phyloP scores from a whole-genome alignment of 108 stramenopile species.

The Cyclostephanos invisitatus region DNA sequence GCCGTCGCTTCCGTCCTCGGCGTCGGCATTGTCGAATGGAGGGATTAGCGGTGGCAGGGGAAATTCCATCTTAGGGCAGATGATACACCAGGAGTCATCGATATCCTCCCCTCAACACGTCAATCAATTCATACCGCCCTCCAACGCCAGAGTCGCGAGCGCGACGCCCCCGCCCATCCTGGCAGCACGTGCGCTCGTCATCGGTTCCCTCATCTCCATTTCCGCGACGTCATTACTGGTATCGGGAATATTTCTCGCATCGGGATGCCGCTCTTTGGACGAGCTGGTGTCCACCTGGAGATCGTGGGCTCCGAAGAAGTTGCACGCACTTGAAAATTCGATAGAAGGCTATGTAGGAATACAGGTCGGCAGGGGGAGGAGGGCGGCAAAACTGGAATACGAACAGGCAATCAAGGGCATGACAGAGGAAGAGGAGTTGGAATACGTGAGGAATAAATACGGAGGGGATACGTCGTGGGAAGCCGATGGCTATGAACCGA shows the following conservation, averaged over 20 bases:
- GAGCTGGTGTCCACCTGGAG: slow-evolving; percentile 53
- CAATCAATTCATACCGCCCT: background rate
- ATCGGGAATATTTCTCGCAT: slow-evolving; percentile 44
- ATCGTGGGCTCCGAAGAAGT: slow-evolving; percentile 50
- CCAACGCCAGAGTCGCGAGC: slow-evolving; percentile 11
- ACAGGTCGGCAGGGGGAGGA: slow-evolving; percentile 34
- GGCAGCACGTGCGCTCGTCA: slow-evolving; percentile 39
- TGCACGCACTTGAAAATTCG: slow-evolving; percentile 40
- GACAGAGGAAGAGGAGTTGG: slow-evolving; percentile 75
- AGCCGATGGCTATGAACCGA: slow-evolving; percentile 9
- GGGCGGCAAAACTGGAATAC: slow-evolving; percentile 24
- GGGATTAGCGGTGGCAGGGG: background rate
- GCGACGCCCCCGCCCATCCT: slow-evolving; percentile 26
- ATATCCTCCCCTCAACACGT: background rate
- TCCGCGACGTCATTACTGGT: slow-evolving; percentile 41
- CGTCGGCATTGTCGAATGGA: background rate
- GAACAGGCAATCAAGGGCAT: slow-evolving; percentile 59
- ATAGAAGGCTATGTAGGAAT: slow-evolving; percentile 50
- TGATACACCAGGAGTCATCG: slow-evolving; percentile 6
- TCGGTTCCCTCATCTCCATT: slow-evolving; percentile 44
- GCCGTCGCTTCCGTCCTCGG: background rate
- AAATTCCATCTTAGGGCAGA: slow-evolving; percentile 10
- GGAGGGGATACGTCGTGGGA: slow-evolving; percentile 46
- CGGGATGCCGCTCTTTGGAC: slow-evolving; percentile 55
- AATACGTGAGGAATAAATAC: slow-evolving; percentile 61